Evolutionary conservation across 2,329 filamentous ascomycete genomes (phyloP), one percentile per base, ranked within the genome.

Genomic region (Venturia pyrina): DNA sequence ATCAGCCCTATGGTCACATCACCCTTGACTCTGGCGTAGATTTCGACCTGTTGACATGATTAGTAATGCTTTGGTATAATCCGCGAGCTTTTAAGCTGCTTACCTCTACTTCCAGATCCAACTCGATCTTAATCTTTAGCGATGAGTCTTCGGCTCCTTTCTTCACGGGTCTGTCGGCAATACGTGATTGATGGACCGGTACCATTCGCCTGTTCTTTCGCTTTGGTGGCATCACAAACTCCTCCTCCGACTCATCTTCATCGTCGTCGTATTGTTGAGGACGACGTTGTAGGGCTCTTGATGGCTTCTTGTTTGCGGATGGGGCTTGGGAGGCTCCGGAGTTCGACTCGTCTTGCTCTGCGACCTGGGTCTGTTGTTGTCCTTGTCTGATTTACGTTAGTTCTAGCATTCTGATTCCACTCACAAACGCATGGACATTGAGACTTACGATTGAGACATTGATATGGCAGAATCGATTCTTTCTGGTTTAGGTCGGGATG

Each of bases 111-210:
- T 73, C 71, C 61, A 73, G 72, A 72, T 78, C 76, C 67, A 78
- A 65, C 71, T 78, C 76, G 67, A 78, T 76, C 71, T 77, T 77
- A 69, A 78, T 75, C 71, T 78, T 78, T 69, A 78, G 68, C 67
- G 71, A 73, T 69, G 74, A 76, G 65, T 77, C 76, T 68, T 75
- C 71, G 62, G 71, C 71, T 67, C 74, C 75, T 59, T 71, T 69
- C 43, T 75, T 75, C 32, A 66, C 40, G 24, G 75, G 76, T 13
- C 76, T 69, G 69, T 78, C 75, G 63, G 75, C 73, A 68, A 78
- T 77, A 65, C 76, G 71, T 1, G 75, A 77, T 68, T 78, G 71
- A 65, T 74, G 72, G 13, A 75, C 73, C 2, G 74, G 75, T 21
- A 70, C 68, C 48, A 70, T 72, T 7, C 70, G 61, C 24, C 70